Conservation (phyloP, 768 basidiomycete genomes). For the Podaxis sp. region DNA sequence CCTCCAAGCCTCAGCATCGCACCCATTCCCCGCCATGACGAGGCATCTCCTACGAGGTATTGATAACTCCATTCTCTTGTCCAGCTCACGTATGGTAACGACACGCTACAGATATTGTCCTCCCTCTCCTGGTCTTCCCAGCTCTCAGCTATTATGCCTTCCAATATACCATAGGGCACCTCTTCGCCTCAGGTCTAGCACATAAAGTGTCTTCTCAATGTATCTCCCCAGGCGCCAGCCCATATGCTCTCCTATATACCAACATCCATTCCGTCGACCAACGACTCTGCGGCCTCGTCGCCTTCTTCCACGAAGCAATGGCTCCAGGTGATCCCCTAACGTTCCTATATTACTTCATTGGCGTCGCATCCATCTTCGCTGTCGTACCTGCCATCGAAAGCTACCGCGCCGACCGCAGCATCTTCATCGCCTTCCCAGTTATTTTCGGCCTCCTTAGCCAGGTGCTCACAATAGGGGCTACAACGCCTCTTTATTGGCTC, state of each 20-base stretch:
- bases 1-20: too few species aligned
- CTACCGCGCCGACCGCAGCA: slow-evolving; percentile 34
- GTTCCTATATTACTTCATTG: slow-evolving; percentile 39
- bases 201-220: slow-evolving; percentile 35
- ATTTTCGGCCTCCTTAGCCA: slow-evolving; percentile 43
- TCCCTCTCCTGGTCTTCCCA: slow-evolving; percentile 41
- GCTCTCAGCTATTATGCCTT: slow-evolving; percentile 33
- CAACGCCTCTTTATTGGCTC: slow-evolving; percentile 49
- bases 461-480: slow-evolving; percentile 39
- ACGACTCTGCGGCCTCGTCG: slow-evolving; percentile 42
- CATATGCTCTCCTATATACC: slow-evolving; percentile 42
- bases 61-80: background rate
- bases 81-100: background rate
- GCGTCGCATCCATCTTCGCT: slow-evolving; percentile 34
- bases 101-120: slow-evolving; percentile 18
- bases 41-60: slow-evolving; percentile 15
- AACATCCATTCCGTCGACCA: slow-evolving; percentile 34
- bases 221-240: slow-evolving; percentile 20
- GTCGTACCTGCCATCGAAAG: slow-evolving; percentile 45
- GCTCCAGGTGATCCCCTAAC: slow-evolving; percentile 25
- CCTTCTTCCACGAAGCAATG: slow-evolving; percentile 48
- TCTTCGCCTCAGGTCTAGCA: slow-evolving; percentile 29
- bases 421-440: slow-evolving; percentile 40
- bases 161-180: slow-evolving; percentile 35
- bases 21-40: slow-evolving; percentile 6